Evolutionary conservation across 768 basidiomycete genomes (phyloP).

Genomic region (Naganishia kalamii): DNA sequence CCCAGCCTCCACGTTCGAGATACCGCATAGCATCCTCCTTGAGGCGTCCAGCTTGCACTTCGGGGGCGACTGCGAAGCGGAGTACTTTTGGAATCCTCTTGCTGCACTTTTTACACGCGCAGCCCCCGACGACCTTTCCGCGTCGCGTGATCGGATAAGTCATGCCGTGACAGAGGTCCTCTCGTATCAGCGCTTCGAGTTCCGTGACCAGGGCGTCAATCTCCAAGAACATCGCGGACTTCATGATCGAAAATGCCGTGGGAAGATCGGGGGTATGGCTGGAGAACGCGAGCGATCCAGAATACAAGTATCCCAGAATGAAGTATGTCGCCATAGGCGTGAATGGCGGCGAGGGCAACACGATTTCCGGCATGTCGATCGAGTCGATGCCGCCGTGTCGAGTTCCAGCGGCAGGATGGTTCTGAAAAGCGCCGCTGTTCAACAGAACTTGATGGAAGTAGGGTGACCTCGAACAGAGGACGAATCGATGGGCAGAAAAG

Average conservation of each 20-base stretch:
- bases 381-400: neutral
- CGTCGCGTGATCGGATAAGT: slow-evolving; percentile 60
- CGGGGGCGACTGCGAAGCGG: slow-evolving; percentile 68
- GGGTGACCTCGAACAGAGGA: slow-evolving; percentile 77
- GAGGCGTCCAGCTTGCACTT: slow-evolving; percentile 67
- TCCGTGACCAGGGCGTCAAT: slow-evolving; percentile 69
- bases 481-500: slow-evolving; percentile 88
- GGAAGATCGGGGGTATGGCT: slow-evolving; percentile 87
- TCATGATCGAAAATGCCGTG: slow-evolving; percentile 83
- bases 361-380: slow-evolving; percentile 47
- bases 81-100: slow-evolving; percentile 73
- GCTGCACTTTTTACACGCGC: slow-evolving; percentile 75
- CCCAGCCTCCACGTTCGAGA: slow-evolving; percentile 54
- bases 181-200: slow-evolving; percentile 70
- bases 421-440: slow-evolving; percentile 54
- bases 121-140: slow-evolving; percentile 60
- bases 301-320: slow-evolving; percentile 88
- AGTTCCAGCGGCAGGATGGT: slow-evolving; percentile 43
- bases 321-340: slow-evolving; percentile 91
- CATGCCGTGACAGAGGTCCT: slow-evolving; percentile 85
- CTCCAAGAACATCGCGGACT: slow-evolving; percentile 71
- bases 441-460: slow-evolving; percentile 82
- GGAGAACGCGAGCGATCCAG: slow-evolving; percentile 86
- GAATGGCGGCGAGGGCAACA: slow-evolving; percentile 83
- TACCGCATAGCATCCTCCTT: slow-evolving; percentile 65